Base-by-base conservation (phyloP, 129 eudicot species). In the Kitagawia praeruptora region DNA sequence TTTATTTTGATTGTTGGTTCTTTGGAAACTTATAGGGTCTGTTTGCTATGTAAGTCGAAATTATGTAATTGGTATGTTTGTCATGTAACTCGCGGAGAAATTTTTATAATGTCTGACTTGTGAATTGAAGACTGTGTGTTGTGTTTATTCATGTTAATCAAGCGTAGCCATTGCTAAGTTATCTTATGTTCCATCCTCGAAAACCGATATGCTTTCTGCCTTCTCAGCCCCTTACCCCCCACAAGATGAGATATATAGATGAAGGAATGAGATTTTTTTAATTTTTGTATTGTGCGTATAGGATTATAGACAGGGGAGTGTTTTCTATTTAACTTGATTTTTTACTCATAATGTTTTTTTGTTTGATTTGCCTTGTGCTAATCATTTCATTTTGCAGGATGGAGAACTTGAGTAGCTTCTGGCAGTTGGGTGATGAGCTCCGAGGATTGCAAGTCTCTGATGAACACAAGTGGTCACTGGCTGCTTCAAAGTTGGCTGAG, bases 401-500 rank as follows among this genome's bases (percentile, higher is more conserved):
- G 98, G 98, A 91, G 85, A 86, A 74, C 80, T 79, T 89, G 86
- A 84, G 88, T 21, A 90, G 89, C 87, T 96, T 83, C 67, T 96
- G 99, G 99, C 98, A 96, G 74, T 75, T 92, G 75, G 98, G 99
- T 28, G 98, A 96, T 61, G 98, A 92, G 74, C 95, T 96, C 25
- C 91, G 98, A 69, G 99, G 98, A 38, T 78, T 96, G 15, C 89
- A 85, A 84, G 91, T 87, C 27, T 82, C 98, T 0, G 98, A 96
- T 88, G 99, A 96, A 81, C 97, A 92, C 82, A 85, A 92, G 71
- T 96, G 99, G 99, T 87, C 82, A 31, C 85, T 87, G 77, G 99
- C 88, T 13, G 98, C 99, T 71, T 90, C 95, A 23, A 96, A 85
- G 77, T 85, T 96, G 84, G 96, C 99, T 56, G 94, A 96, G 84